Conservation (phyloP, 2,329 filamentous ascomycete species). For the Aschersonia sp. region DNA sequence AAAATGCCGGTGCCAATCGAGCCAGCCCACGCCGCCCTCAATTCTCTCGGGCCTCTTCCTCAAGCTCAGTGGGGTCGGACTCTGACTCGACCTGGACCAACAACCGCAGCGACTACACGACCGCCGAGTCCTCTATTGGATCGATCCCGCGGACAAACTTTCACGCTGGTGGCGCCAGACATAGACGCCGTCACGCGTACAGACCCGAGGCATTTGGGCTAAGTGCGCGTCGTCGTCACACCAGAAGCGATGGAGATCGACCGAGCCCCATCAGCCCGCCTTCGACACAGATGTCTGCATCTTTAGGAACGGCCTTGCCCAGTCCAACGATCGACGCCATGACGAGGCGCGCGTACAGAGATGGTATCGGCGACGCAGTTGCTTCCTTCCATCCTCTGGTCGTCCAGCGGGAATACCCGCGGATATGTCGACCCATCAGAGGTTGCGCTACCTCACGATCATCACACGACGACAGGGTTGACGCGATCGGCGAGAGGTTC, state of each 20-base stretch:
- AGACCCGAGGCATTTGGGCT: conserved; percentile 7
- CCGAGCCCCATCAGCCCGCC: neutral
- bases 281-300: neutral
- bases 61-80: conserved; percentile 7
- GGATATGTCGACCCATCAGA: neutral
- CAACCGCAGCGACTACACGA: conserved; percentile 5
- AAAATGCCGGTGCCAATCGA: too few relatives aligned
- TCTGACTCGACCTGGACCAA: conserved; percentile 2
- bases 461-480: neutral
- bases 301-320: neutral
- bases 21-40: too few relatives aligned
- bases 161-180: conserved; percentile 4
- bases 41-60: too few relatives aligned
- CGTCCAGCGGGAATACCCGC: neutral
- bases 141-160: conserved; percentile 5
- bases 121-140: conserved; percentile 8
- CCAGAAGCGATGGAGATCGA: neutral
- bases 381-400: neutral
- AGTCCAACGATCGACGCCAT: neutral
- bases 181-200: conserved; percentile 4
- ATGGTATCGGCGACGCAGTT: neutral
- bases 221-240: neutral
- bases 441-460: neutral
- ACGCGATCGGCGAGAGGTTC: neutral
- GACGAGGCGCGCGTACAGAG: neutral